phyloP scores from a whole-genome alignment of 2,329 filamentous ascomycete genomes.

The Colletotrichum eleusines region DNA sequence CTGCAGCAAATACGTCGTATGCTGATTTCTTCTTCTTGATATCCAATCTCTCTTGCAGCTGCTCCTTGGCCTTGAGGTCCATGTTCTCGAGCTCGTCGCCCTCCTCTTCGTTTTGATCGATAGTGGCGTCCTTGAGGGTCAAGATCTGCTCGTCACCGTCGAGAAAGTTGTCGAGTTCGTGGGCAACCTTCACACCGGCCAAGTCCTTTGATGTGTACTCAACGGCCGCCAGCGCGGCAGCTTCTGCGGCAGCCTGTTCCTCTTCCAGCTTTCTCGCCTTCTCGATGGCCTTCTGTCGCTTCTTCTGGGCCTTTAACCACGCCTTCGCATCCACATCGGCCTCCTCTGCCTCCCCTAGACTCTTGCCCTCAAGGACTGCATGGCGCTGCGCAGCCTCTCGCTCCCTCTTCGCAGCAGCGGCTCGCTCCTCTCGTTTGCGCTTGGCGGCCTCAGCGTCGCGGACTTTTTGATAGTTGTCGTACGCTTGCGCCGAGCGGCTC shows the following conservation, averaged over 20 bases:
- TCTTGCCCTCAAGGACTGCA: conserved; percentile 82
- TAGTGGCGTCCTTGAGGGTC: conserved; percentile 92
- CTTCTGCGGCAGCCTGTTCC: conserved; percentile 83
- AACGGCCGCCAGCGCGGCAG: conserved; percentile 69
- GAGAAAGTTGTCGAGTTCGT: conserved; percentile 85
- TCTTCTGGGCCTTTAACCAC: conserved; percentile 92
- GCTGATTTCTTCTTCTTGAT: conserved; percentile 90
- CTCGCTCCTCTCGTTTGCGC: conserved; percentile 81
- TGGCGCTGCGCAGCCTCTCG: conserved; percentile 85
- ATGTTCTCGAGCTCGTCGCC: conserved; percentile 91
- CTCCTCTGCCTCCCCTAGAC: conserved; percentile 81
- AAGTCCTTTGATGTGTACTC: conserved; percentile 89
- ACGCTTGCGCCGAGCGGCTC: conserved; percentile 77
- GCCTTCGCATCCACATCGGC: conserved; percentile 81
- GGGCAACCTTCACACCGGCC: conserved; percentile 90
- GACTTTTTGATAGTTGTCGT: conserved; percentile 77
- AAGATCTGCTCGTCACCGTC: conserved; percentile 89
- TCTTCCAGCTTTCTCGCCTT: conserved; percentile 78
- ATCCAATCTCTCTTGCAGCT: conserved; percentile 80
- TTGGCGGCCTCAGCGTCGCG: conserved; percentile 81
- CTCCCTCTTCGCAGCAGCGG: conserved; percentile 87
- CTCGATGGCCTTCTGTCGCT: conserved; percentile 91
- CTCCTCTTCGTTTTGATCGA: conserved; percentile 85
- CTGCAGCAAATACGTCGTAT: conserved; percentile 84
- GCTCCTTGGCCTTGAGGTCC: conserved; percentile 77